These are phyloP conservation scores for Sisymbrium irio DNA, from an alignment of 345 rosid species.

Conservation along the genomic window DNA sequence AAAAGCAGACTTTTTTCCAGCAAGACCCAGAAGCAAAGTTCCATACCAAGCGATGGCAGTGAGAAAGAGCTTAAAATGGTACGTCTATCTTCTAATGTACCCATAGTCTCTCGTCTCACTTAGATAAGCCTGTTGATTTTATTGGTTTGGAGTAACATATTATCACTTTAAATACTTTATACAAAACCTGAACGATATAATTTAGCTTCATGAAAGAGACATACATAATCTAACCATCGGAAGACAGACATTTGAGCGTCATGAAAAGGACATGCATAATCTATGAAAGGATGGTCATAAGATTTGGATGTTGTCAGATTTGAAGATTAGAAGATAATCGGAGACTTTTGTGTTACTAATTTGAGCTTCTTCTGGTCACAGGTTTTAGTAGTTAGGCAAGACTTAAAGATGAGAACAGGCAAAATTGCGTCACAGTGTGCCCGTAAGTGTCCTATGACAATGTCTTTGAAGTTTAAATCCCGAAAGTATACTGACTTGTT, in stretches of 20 bases:
- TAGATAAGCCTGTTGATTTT: background rate
- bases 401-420: constrained; percentile 86
- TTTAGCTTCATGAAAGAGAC: background rate
- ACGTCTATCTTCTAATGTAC: background rate
- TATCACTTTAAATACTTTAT: background rate
- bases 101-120: background rate
- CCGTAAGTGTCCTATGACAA: constrained; percentile 48
- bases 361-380: constrained; percentile 36
- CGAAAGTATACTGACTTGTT: background rate
- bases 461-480: background rate
- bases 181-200: background rate
- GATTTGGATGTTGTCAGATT: background rate
- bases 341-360: constrained; percentile 5
- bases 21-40: constrained; percentile 46
- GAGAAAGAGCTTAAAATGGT: constrained; percentile 87
- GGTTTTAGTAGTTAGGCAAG: constrained; percentile 92
- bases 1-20: constrained; percentile 61
- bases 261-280: background rate
- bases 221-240: background rate
- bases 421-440: constrained; percentile 91
- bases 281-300: background rate
- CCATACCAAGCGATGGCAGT: constrained; percentile 36
- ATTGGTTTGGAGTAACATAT: background rate
- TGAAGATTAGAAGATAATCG: background rate
- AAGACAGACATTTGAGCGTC: background rate